Evolutionary conservation across 2,329 filamentous ascomycete genomes (phyloP).

Genomic region (Fusarium haematococcum): DNA sequence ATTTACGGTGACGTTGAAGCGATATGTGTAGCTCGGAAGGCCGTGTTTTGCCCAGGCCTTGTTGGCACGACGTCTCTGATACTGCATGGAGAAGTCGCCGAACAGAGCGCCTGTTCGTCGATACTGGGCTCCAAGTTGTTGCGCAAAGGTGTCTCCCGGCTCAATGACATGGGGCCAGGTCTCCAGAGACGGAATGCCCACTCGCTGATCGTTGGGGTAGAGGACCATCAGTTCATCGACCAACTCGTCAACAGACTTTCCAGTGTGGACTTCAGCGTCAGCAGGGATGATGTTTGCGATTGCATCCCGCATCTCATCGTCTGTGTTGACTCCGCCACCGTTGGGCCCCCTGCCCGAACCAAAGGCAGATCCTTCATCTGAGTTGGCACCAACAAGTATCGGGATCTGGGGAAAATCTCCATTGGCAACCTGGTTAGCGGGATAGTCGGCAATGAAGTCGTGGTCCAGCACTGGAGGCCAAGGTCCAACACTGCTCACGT

Average conservation of each 20-base stretch:
- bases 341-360: constrained; percentile 33
- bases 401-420: constrained; percentile 52
- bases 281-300: constrained; percentile 17
- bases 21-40: constrained; percentile 47
- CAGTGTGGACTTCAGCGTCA: constrained; percentile 26
- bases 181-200: constrained; percentile 50
- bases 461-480: constrained; percentile 49
- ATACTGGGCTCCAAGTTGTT: constrained; percentile 44
- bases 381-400: constrained; percentile 51
- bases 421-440: constrained; percentile 44
- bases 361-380: constrained; percentile 47
- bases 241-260: constrained; percentile 39
- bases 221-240: constrained; percentile 37
- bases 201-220: constrained; percentile 49
- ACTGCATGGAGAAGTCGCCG: constrained; percentile 45
- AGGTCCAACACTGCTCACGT: constrained; percentile 3
- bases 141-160: constrained; percentile 40
- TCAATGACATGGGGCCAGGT: constrained; percentile 48
- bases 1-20: constrained; percentile 49
- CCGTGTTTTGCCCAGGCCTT: constrained; percentile 43
- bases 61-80: constrained; percentile 43
- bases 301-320: constrained; percentile 44
- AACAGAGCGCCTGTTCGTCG: constrained; percentile 46
- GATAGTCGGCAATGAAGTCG: constrained; percentile 51
- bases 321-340: constrained; percentile 40